phyloP scores from a whole-genome alignment of 345 rosid species.

The Trapa bicornis region DNA sequence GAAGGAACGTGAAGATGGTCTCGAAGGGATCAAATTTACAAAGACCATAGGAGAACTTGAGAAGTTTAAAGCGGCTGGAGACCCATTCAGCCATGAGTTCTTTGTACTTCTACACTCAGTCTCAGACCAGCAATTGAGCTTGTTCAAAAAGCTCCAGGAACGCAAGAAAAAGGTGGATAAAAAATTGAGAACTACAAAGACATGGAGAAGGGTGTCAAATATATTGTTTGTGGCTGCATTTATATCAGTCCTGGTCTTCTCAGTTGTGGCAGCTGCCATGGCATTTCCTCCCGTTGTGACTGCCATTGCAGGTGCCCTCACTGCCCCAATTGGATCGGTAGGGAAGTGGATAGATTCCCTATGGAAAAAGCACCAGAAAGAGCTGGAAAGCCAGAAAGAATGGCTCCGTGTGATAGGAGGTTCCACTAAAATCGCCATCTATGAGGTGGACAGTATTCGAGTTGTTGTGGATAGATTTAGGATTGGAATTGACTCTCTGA shows the following conservation, averaged over 20 bases:
- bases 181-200: conserved; percentile 36
- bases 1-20: conserved; percentile 10
- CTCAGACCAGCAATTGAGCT: conserved; percentile 28
- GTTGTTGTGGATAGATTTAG: conserved; percentile 40
- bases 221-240: conserved; percentile 59
- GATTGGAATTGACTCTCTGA: conserved; percentile 39
- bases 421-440: conserved; percentile 31
- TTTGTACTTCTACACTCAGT: conserved; percentile 33
- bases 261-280: conserved; percentile 79
- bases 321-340: conserved; percentile 53
- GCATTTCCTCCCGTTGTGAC: conserved; percentile 57
- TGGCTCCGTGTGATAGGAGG: conserved; percentile 25
- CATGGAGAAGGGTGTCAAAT: conserved; percentile 70
- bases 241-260: conserved; percentile 57
- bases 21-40: conserved; percentile 24
- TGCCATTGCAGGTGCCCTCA: conserved; percentile 54
- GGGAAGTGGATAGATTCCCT: conserved; percentile 71
- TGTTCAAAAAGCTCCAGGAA: conserved; percentile 34
- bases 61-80: conserved; percentile 50
- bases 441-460: conserved; percentile 51
- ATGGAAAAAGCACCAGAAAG: conserved; percentile 51
- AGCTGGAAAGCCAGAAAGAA: conserved; percentile 34
- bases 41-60: conserved; percentile 55
- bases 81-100: conserved; percentile 65
- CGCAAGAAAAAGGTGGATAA: conserved; percentile 45